Evolutionary conservation across 2,329 filamentous ascomycete genomes (phyloP).

Genomic region (Phyllachora maydis): DNA sequence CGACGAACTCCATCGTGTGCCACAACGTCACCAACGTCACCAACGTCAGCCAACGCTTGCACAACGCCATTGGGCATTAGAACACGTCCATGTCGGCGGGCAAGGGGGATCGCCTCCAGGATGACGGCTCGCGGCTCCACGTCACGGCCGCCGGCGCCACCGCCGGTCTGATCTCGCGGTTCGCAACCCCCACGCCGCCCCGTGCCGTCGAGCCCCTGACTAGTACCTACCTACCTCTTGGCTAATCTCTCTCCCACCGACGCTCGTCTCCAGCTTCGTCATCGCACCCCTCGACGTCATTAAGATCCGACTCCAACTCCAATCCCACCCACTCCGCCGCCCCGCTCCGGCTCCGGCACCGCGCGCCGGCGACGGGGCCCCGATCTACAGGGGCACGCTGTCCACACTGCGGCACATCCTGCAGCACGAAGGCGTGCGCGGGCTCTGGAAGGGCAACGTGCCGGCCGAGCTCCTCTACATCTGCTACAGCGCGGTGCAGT

Average conservation of each 20-base stretch:
- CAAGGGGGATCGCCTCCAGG: constrained; percentile 26
- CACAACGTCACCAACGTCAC: not conserved
- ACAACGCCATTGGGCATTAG: no score
- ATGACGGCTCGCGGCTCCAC: constrained; percentile 39
- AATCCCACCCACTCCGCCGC: constrained; percentile 66
- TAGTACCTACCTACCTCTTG: no score
- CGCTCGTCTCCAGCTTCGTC: constrained; percentile 43
- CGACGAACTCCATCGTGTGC: no score
- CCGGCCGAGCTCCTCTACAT: constrained; percentile 90
- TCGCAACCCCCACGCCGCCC: constrained; percentile 7
- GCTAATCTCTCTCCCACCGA: not conserved
- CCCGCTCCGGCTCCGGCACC: constrained; percentile 45
- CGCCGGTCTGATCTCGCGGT: constrained; percentile 80
- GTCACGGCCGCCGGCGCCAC: constrained; percentile 33
- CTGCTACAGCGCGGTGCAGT: constrained; percentile 75
- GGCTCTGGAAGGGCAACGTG: constrained; percentile 94
- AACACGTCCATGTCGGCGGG: constrained; percentile 21
- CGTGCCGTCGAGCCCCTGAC: no score
- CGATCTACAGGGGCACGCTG: constrained; percentile 54
- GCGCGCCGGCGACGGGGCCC: constrained; percentile 21
- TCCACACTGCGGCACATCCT: constrained; percentile 60
- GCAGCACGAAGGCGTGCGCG: constrained; percentile 60
- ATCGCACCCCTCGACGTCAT: constrained; percentile 92
- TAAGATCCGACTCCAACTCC: constrained; percentile 93
- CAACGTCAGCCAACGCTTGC: no score